A percentile compares a stretch with the other conserved stretches of the same genome.
phyloP scores from a whole-genome alignment of 2,329 filamentous ascomycete genomes.

The Monilinia vaccinii-corymbosi region DNA sequence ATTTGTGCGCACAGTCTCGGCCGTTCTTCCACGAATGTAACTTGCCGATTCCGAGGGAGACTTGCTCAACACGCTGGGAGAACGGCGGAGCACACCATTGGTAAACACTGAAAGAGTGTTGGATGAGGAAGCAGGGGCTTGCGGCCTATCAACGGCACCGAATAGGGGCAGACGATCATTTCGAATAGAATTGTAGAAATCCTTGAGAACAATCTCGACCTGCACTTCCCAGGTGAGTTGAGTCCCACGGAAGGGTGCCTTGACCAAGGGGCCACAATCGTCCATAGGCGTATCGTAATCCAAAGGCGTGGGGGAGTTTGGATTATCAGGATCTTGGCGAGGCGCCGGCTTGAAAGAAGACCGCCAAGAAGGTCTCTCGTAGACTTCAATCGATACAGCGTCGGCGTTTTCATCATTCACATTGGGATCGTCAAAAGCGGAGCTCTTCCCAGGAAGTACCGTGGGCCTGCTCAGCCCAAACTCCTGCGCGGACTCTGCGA shows the following conservation, averaged over 20 bases:
- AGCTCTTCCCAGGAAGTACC: slow-evolving; percentile 37
- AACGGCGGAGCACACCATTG: slow-evolving; percentile 65
- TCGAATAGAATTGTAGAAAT: slow-evolving; percentile 84
- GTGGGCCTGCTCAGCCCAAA: slow-evolving; percentile 46
- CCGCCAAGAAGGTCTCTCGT: slow-evolving; percentile 28
- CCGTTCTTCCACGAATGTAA: slow-evolving; percentile 63
- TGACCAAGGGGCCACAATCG: slow-evolving; percentile 68
- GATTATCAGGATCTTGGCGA: slow-evolving; percentile 30
- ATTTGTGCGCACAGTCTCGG: slow-evolving; percentile 34
- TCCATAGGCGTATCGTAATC: slow-evolving; percentile 35
- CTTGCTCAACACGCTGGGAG: slow-evolving; percentile 86
- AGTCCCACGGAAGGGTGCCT: slow-evolving; percentile 63
- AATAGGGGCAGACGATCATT: slow-evolving; percentile 81
- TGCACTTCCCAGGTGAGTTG: slow-evolving; percentile 79
- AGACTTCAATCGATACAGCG: slow-evolving; percentile 25
- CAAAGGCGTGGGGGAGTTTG: slow-evolving; percentile 30
- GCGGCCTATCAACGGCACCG: slow-evolving; percentile 47
- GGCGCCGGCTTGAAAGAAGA: slow-evolving; percentile 27
- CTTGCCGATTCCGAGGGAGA: slow-evolving; percentile 73
- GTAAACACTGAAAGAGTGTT: slow-evolving; percentile 63
- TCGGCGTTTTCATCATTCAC: slow-evolving; percentile 15
- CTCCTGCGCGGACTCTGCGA: slow-evolving; percentile 62
- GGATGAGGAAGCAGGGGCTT: slow-evolving; percentile 36
- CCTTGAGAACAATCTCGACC: slow-evolving; percentile 82
- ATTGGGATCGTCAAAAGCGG: slow-evolving; percentile 16